Evolutionary conservation across 192 early-diverging fungal genomes (phyloP), one percentile per base, ranked within the genome.

Genomic region (Chytriomyces confervae): DNA sequence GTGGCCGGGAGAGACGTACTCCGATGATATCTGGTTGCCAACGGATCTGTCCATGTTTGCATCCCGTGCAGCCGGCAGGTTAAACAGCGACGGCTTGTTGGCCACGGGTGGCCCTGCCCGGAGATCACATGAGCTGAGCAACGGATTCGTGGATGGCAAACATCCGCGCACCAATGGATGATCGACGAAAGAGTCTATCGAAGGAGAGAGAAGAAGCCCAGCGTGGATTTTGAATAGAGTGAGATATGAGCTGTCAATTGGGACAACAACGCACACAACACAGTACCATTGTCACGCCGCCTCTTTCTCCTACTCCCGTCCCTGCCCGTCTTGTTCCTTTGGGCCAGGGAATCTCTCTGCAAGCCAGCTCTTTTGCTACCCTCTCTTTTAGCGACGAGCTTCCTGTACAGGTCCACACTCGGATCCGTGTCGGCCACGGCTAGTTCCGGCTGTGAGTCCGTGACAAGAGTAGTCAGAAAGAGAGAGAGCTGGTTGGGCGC

Each of bases 141-240:
- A 27, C 9, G n/a, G 18, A 50, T 13, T n/a, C 10, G 9, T 43
- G 16, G 16, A 20, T 6, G 66, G 66, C 11, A 23, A 47, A 11
- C 50, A 29, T 8, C 18, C 69, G 6, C 27, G 9, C n/a, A 70
- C 36, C 5, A 70, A 16, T 3, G 69, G 69, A 50, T 70, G 69
- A 29, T 70, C 18, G 0, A 51, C 69, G 24, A 70, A 70, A 11
- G 69, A 24, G 50, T 70, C 69, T 70, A 27, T 68, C 29, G 8
- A 13, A 16, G 36, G 16, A 11, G 2, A 68, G 10, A 18, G 27
- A n/a, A 16, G 10, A 29, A 18, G 29, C 4, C 36, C 36, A 36
- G 36, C 36, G 36, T 36, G 36, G 36, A 36, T 36, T 36, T 36
- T 36, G 36, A 36, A 36, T 36, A 36, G 4, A 36, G 36, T 36